phyloP scores from a whole-genome alignment of 2,329 filamentous ascomycete genomes.

The Botrytis pseudocinerea region DNA sequence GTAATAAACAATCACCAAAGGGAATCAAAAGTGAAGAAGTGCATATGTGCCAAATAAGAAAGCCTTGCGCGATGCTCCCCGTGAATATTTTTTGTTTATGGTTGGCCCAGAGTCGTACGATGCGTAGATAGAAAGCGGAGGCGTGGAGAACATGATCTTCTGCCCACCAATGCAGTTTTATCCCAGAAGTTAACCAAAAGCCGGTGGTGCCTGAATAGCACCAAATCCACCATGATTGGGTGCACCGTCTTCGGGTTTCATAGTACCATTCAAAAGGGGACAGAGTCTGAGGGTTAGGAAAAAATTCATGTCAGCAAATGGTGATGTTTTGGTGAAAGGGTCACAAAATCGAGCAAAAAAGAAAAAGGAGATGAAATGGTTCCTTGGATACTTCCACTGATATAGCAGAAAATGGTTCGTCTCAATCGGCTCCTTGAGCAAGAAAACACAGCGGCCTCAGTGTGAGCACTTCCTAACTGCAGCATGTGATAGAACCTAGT shows the following conservation, averaged over 20 bases:
- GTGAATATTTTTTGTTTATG: background rate
- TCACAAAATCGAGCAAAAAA: constrained; percentile 2
- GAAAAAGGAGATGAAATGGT: background rate
- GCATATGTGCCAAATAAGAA: background rate
- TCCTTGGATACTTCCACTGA: constrained; percentile 5
- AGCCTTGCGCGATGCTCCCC: background rate
- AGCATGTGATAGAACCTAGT: constrained; percentile 11
- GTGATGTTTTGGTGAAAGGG: background rate
- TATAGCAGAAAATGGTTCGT: background rate
- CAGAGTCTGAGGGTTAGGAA: constrained; percentile 61
- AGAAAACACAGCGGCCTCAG: constrained; percentile 20
- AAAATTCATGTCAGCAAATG: constrained; percentile 20
- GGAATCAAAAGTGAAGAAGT: background rate
- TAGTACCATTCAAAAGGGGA: constrained; percentile 81
- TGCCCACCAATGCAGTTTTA: background rate
- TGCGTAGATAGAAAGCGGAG: background rate
- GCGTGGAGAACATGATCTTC: constrained; percentile 19
- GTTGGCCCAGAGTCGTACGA: constrained; percentile 17
- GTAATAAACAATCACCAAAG: too few species aligned
- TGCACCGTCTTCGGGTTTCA: constrained; percentile 60
- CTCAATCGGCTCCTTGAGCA: constrained; percentile 22
- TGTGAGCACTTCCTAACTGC: background rate
- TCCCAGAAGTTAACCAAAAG: background rate
- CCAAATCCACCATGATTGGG: constrained; percentile 60
- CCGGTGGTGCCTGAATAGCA: constrained; percentile 39